A percentile compares a stretch with the other conserved stretches of the same genome.
Conservation (phyloP, 164 flowering plant genomes). For the Sedum album region DNA sequence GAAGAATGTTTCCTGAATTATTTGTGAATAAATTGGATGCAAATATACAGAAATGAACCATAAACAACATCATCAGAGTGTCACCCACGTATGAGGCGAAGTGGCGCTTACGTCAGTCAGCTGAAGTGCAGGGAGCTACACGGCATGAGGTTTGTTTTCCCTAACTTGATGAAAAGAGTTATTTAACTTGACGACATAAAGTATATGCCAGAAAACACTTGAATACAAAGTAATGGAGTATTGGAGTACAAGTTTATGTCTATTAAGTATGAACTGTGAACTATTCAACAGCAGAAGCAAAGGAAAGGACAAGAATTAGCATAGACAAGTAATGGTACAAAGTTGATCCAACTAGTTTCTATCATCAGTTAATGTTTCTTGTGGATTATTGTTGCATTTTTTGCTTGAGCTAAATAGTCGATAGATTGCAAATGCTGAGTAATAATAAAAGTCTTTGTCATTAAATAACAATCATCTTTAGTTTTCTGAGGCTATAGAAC, state of each 20-base stretch:
- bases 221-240: neutral
- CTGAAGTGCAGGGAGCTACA: too few relatives aligned
- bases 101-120: too few relatives aligned
- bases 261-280: neutral
- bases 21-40: too few relatives aligned
- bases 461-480: neutral
- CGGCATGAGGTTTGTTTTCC: too few relatives aligned
- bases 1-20: too few relatives aligned
- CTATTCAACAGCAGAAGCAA: neutral
- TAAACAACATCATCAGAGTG: too few relatives aligned
- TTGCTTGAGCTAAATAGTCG: neutral
- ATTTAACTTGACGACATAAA: too few relatives aligned
- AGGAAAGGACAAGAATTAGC: neutral
- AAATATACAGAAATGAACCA: too few relatives aligned
- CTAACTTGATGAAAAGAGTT: too few relatives aligned
- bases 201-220: too few relatives aligned
- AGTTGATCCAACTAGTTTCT: too few relatives aligned
- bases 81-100: too few relatives aligned
- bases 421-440: neutral
- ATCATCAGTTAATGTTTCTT: conserved; percentile 1
- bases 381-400: neutral
- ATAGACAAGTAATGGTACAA: neutral
- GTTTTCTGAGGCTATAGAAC: neutral
- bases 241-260: neutral
- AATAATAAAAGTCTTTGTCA: neutral